Evolutionary conservation across 768 basidiomycete species (phyloP), one percentile per base, ranked within the genome.

Genomic region (Inosperma sp.): DNA sequence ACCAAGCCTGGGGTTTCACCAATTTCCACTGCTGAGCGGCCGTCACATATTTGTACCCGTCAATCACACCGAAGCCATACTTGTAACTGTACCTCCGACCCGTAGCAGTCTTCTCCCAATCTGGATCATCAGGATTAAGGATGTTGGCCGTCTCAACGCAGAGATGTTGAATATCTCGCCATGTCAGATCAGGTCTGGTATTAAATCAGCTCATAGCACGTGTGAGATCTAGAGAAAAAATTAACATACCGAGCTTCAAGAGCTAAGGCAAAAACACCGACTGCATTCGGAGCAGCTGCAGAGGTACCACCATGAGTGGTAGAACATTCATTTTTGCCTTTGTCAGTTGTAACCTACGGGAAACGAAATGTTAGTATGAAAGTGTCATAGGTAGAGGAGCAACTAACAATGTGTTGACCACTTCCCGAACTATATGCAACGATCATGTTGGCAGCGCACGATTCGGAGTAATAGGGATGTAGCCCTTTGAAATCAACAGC

Each of bases 371-470:
- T 40, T 37, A 43, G 27, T 42, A 44, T 31, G 35, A 30, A 34
- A 35, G 17, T 22, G 19, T 21, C 31, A 43, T 52, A 22, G 21
- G 48, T 36, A 30, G 44, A 21, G 33, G 48, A 51, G 42, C 27
- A 22, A 77, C 91, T 59, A 53, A 98, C 94, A 52, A 99, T 99
- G 56, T 86, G 84, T 62, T 91, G 85, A 7, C 94, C 93, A 56
- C 88, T 84, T 7, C 96, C 96, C 7, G 95, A 98, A 52, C 91
- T 93, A 55, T 94, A 96, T 1, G 95, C 90, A 5, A 95, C 95
- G 48, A 97, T 76, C 83, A 99, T 84, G 68, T 97, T 97, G 2
- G 96, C 96, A 5, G 95, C 86, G 62, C 96, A 99, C n/a, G 92
- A 72, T 67, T 99, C 96, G 4, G 95, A 97, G 60, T 99, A 98